Evolutionary conservation across 2,329 filamentous ascomycete species (phyloP).

Genomic region (Nothomitra cinnamomea): DNA sequence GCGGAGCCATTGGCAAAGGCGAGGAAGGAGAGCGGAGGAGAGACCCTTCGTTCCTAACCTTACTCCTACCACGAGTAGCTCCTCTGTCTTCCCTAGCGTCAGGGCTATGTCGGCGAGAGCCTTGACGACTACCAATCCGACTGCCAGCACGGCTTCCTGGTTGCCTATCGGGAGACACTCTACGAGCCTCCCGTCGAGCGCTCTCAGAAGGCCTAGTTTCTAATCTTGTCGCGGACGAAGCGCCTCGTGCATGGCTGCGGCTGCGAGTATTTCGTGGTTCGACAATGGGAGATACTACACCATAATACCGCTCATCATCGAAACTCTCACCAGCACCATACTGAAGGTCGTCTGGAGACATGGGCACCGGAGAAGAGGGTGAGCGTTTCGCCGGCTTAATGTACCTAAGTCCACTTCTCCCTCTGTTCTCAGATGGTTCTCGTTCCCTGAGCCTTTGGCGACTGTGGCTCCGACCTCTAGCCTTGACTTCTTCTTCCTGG

Average conservation of each 20-base stretch:
- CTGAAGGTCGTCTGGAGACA: slow-evolving; percentile 72
- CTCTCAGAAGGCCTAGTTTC: slow-evolving; percentile 18
- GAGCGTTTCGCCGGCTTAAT: slow-evolving; percentile 69
- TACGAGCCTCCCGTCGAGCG: not conserved
- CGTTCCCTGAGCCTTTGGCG: slow-evolving; percentile 34
- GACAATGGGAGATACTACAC: slow-evolving; percentile 19
- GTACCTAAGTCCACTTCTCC: slow-evolving; percentile 45
- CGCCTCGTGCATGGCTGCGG: slow-evolving; percentile 2
- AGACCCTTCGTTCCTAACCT: slow-evolving; percentile 19
- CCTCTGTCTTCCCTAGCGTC: slow-evolving; percentile 26
- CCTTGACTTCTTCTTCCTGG: slow-evolving; percentile 21
- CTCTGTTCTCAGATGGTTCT: slow-evolving; percentile 53
- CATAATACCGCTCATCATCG: slow-evolving; percentile 25
- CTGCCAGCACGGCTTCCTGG: not conserved
- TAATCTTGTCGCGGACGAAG: slow-evolving; percentile 21
- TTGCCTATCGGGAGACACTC: not conserved
- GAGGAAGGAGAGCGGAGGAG: slow-evolving; percentile 56
- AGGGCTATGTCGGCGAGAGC: slow-evolving; percentile 28
- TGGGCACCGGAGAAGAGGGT: slow-evolving; percentile 79
- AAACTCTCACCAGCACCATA: slow-evolving; percentile 28
- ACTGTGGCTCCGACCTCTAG: slow-evolving; percentile 27
- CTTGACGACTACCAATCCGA: slow-evolving; percentile 13
- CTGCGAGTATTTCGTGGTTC: slow-evolving; percentile 10
- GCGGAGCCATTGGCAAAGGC: slow-evolving; percentile 55
- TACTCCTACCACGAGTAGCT: slow-evolving; percentile 41